Conservation (phyloP, 202 grass and related monocot genomes). For the Zoysia matrella region DNA sequence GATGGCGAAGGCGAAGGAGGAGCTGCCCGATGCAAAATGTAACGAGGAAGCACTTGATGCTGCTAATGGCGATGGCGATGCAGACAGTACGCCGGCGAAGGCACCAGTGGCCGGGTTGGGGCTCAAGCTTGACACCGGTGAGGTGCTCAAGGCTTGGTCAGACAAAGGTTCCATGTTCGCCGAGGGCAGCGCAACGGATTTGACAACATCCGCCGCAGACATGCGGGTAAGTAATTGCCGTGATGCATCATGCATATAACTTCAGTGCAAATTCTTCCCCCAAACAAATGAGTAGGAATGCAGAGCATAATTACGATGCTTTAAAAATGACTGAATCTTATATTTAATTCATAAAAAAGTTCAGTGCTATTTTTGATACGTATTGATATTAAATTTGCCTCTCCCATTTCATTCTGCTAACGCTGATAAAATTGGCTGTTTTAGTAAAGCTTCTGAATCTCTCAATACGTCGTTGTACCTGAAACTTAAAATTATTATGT, state of each 20-base stretch:
- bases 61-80: slow-evolving; percentile 39
- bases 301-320: slow-evolving; percentile 20
- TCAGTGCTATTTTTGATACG: neutral
- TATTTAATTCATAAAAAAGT: neutral
- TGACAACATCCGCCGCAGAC: slow-evolving; percentile 63
- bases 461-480: neutral
- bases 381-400: slow-evolving; percentile 20
- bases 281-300: neutral
- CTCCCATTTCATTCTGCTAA: neutral
- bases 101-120: slow-evolving; percentile 67
- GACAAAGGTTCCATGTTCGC: slow-evolving; percentile 78
- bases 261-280: neutral
- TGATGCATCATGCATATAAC: neutral
- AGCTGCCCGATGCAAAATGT: slow-evolving; percentile 31
- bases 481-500: neutral
- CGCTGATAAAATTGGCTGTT: neutral
- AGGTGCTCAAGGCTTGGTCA: slow-evolving; percentile 82
- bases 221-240: slow-evolving; percentile 57
- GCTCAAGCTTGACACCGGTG: slow-evolving; percentile 80
- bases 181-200: slow-evolving; percentile 65
- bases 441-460: slow-evolving; percentile 8
- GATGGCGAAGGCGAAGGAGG: slow-evolving; percentile 54
- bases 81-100: slow-evolving; percentile 38
- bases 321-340: neutral
- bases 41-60: slow-evolving; percentile 41